These are phyloP conservation scores for Venturia nashicola DNA, from an alignment of 2,329 filamentous ascomycete genomes.

Conservation along the genomic window DNA sequence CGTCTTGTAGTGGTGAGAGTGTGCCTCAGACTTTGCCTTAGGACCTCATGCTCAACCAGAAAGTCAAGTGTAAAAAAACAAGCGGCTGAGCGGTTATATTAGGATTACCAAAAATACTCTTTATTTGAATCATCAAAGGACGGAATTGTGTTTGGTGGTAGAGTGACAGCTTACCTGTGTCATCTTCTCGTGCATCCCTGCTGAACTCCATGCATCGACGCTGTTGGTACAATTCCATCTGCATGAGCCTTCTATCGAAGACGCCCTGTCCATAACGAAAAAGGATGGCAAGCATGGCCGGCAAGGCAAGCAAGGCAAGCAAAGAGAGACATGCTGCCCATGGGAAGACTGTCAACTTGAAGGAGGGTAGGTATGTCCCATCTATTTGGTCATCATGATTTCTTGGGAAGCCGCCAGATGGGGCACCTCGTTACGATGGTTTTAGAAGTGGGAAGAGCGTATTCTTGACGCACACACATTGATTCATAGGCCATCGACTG, in stretches of 20 bases:
- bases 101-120: conserved; percentile 29
- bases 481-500: conserved; percentile 19
- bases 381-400: conserved; percentile 55
- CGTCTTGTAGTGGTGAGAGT: background rate
- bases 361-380: conserved; percentile 36
- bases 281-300: background rate
- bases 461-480: conserved; percentile 51
- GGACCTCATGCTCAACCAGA: conserved; percentile 37
- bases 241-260: background rate
- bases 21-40: conserved; percentile 34
- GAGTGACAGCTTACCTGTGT: background rate
- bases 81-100: conserved; percentile 19
- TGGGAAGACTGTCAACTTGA: too few species aligned
- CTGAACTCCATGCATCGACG: background rate
- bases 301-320: too few species aligned
- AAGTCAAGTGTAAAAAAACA: conserved; percentile 11
- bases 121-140: background rate
- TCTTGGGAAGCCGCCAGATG: conserved; percentile 48
- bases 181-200: background rate
- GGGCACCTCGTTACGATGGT: conserved; percentile 66
- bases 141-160: background rate
- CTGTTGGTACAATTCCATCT: background rate
- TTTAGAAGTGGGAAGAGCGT: conserved; percentile 57
- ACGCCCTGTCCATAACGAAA: background rate
- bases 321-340: background rate